Percentiles rank a stretch among this genome's conserved stretches.
Conservation (phyloP, 179 eudicot genomes). For the Sideroxylon spinosum region DNA sequence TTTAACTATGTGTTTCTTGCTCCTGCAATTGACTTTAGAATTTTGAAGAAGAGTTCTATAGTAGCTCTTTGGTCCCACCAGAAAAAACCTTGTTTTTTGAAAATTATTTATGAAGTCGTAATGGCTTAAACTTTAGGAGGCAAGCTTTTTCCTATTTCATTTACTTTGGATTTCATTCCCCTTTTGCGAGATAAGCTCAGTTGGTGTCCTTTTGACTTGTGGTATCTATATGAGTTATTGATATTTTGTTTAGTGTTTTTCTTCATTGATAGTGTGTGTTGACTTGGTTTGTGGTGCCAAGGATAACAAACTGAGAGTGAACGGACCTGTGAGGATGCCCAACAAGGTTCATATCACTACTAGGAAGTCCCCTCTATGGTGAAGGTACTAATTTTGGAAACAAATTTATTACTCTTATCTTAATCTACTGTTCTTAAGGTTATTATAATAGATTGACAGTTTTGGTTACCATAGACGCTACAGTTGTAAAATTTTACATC, state of each 20-base stretch:
- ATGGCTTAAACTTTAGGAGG: too few species aligned
- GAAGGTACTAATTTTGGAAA: constrained; percentile 51
- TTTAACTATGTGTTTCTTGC: not conserved
- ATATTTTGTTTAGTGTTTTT: too few species aligned
- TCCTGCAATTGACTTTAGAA: not conserved
- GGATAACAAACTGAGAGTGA: constrained; percentile 74
- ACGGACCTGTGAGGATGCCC: constrained; percentile 93
- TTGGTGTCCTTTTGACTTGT: not conserved
- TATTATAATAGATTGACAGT: not conserved
- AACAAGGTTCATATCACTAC: constrained; percentile 83
- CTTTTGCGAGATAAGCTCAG: not conserved
- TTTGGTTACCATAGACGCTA: not conserved
- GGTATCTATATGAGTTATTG: not conserved
- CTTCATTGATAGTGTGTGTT: constrained; percentile 44
- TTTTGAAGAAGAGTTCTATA: not conserved
- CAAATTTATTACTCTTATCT: not conserved
- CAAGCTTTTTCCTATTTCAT: too few species aligned
- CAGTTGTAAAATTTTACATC: not conserved
- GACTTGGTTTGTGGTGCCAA: constrained; percentile 87
- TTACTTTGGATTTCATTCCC: too few species aligned
- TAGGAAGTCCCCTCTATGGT: constrained; percentile 86
- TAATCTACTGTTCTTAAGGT: not conserved
- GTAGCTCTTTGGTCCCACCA: not conserved
- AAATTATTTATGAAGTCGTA: not conserved
- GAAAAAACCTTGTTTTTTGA: too few species aligned